phyloP scores from a whole-genome alignment of 495 filamentous ascomycete genomes.

The Cladorrhinum samala region DNA sequence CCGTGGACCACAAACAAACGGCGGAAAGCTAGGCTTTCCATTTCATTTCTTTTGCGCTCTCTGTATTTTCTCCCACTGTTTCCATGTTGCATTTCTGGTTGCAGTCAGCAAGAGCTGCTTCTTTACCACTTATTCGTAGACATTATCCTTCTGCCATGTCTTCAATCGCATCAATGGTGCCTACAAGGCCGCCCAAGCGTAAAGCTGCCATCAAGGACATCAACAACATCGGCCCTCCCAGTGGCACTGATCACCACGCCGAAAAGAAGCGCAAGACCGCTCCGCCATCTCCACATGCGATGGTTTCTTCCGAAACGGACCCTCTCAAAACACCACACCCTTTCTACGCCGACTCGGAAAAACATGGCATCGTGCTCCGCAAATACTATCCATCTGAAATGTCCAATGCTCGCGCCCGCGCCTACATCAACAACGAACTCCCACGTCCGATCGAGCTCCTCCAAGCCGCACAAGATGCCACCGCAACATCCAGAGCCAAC shows the following conservation, averaged over 20 bases:
- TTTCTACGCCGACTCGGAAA: constrained; percentile 45
- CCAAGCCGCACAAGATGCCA: constrained; percentile 48
- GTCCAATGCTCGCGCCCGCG: constrained; percentile 64
- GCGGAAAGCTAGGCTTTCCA: background rate
- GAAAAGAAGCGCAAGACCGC: constrained; percentile 15
- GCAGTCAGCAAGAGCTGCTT: background rate
- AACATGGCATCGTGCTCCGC: constrained; percentile 67
- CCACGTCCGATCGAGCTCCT: constrained; percentile 65
- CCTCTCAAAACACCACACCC: constrained; percentile 36
- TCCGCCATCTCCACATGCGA: background rate
- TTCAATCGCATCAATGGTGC: background rate
- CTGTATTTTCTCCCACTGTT: background rate
- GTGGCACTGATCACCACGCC: background rate
- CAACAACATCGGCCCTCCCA: background rate
- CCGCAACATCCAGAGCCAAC: constrained; percentile 35
- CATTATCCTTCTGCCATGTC: no score
- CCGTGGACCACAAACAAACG: background rate
- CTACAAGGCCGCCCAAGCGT: constrained; percentile 22
- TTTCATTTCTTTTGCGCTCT: no score
- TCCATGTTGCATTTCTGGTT: background rate
- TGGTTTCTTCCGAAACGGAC: constrained; percentile 10
- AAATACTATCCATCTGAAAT: constrained; percentile 83
- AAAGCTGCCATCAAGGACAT: constrained; percentile 9
- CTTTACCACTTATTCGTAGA: background rate
- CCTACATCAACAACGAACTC: constrained; percentile 61